A percentile compares a stretch with the other conserved stretches of the same genome.
phyloP scores from a whole-genome alignment of 2,329 filamentous ascomycete species.

The Apiospora arundinis region DNA sequence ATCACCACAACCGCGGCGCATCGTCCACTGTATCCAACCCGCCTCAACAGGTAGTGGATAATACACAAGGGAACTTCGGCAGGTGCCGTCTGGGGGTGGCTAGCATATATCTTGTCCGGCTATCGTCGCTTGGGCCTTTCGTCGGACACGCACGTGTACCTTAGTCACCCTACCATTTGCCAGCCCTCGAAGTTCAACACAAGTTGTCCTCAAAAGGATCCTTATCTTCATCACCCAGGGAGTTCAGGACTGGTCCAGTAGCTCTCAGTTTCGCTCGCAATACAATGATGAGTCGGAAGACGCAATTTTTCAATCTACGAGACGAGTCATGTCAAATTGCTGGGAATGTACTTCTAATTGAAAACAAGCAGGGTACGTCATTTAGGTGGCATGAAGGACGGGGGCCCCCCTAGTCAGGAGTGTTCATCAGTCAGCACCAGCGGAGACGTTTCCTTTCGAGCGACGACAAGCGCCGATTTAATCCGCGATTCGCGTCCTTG shows the following conservation, averaged over 20 bases:
- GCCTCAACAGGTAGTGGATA: background rate
- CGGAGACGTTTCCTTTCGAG: background rate
- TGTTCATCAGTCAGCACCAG: constrained; percentile 15
- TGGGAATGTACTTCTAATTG: background rate
- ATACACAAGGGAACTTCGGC: background rate
- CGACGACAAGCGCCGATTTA: background rate
- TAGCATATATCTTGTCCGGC: constrained; percentile 6
- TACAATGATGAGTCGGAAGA: background rate
- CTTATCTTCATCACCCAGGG: background rate
- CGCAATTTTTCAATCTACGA: background rate
- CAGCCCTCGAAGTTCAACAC: background rate
- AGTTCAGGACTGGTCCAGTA: background rate
- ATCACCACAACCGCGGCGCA: background rate
- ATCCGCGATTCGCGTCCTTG: background rate
- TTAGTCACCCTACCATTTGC: background rate
- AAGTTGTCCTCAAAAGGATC: background rate
- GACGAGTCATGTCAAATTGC: background rate
- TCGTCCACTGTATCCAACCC: background rate
- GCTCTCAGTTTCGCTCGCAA: background rate
- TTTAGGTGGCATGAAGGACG: background rate
- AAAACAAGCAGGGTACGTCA: constrained; percentile 6
- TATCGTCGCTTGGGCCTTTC: constrained; percentile 9
- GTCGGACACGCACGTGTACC: background rate
- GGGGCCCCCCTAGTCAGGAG: background rate
- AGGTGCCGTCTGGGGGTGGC: constrained; percentile 8